Evolutionary conservation across 108 stramenopile species (phyloP).

Genomic region (Stephanodiscus minutulus): DNA sequence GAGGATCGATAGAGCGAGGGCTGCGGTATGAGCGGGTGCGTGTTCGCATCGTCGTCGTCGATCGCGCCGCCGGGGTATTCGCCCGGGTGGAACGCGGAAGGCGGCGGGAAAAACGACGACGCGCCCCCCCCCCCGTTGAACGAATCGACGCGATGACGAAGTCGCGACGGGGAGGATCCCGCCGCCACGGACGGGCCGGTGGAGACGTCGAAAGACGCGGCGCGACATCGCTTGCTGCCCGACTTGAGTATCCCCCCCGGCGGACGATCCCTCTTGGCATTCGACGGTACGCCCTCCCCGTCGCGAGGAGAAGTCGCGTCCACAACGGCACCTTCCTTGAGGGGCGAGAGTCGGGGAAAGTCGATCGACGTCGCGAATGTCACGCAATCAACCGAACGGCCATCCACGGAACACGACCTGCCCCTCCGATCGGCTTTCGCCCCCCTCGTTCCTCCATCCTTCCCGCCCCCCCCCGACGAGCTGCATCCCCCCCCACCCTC

Average conservation of each 20-base stretch:
- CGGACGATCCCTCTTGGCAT: slow-evolving; percentile 13
- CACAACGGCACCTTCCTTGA: slow-evolving; percentile 2
- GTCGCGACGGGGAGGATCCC: neutral
- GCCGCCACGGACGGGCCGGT: slow-evolving; percentile 36
- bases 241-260: slow-evolving; percentile 43
- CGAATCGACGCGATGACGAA: slow-evolving; percentile 6
- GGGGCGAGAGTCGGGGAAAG: slow-evolving; percentile 3
- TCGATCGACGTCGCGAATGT: slow-evolving; percentile 3
- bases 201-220: slow-evolving; percentile 43
- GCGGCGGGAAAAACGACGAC: neutral
- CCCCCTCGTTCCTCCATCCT: neutral
- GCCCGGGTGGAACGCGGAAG: neutral
- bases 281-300: neutral
- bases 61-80: neutral
- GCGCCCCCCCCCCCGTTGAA: too few relatives aligned
- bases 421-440: neutral
- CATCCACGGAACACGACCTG: slow-evolving; percentile 43
- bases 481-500: neutral
- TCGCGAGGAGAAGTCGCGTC: too few relatives aligned
- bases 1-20: slow-evolving; percentile 53
- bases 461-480: neutral
- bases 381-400: slow-evolving; percentile 14
- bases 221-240: slow-evolving; percentile 40
- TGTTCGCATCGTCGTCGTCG: slow-evolving; percentile 30
- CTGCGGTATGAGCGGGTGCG: slow-evolving; percentile 47